phyloP scores from a whole-genome alignment of 495 filamentous ascomycete genomes.

The Wilcoxina mikolae region DNA sequence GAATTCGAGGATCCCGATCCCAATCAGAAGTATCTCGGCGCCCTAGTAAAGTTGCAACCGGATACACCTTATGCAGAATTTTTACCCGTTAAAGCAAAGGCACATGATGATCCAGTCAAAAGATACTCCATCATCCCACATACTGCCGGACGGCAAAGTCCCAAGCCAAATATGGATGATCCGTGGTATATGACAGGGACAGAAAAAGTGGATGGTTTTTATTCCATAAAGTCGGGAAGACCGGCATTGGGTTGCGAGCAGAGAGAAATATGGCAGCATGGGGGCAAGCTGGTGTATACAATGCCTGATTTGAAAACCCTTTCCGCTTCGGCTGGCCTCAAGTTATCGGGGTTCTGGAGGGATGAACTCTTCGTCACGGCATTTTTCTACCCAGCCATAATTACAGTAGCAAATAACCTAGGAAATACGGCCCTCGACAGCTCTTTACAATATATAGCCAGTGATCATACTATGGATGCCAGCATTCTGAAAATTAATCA shows the following conservation, averaged over 20 bases:
- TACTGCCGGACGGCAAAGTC: neutral
- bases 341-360: neutral
- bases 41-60: no score
- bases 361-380: neutral
- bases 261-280: neutral
- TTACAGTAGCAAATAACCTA: neutral
- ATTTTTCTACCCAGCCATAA: neutral
- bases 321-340: neutral
- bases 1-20: no score
- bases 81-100: no score
- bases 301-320: neutral
- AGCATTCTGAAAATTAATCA: neutral
- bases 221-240: neutral
- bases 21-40: no score
- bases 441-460: neutral
- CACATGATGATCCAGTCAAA: neutral
- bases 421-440: neutral
- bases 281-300: neutral
- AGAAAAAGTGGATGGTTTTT: no score
- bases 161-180: neutral
- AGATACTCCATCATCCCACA: conserved; percentile 3
- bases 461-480: neutral
- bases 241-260: conserved; percentile 6
- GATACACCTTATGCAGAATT: no score
- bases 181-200: conserved; percentile 8